Conservation (phyloP, 345 rosid species). For the Gynandropsis gynandra region DNA sequence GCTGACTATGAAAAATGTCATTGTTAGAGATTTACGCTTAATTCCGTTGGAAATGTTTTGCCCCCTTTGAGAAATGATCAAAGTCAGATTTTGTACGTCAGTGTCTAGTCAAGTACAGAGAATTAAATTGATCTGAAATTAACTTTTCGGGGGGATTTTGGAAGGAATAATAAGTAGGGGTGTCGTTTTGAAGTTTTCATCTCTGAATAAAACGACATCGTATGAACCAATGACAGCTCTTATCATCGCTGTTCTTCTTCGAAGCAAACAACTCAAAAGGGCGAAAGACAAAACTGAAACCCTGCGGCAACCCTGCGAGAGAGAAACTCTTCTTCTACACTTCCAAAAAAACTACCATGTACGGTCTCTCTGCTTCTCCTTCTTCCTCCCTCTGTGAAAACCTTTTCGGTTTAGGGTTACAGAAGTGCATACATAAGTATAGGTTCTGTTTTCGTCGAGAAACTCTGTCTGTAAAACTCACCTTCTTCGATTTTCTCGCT, state of each 20-base stretch:
- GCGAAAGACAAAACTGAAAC: background rate
- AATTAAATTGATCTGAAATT: background rate
- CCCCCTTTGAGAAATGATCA: too few relatives aligned
- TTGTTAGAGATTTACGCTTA: too few relatives aligned
- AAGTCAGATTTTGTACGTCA: too few relatives aligned
- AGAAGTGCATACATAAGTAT: slow-evolving; percentile 6
- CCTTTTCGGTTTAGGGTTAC: background rate
- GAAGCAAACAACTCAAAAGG: too few relatives aligned
- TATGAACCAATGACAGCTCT: background rate
- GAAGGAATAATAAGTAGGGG: background rate
- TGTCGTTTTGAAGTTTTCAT: background rate
- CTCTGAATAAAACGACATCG: slow-evolving; percentile 10
- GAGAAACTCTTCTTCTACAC: slow-evolving; percentile 8
- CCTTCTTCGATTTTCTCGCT: slow-evolving; percentile 23
- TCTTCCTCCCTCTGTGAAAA: slow-evolving; percentile 1
- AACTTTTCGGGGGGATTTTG: slow-evolving; percentile 13
- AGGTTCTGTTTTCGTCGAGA: slow-evolving; percentile 5
- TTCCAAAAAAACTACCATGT: slow-evolving; percentile 13
- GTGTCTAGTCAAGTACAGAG: too few relatives aligned
- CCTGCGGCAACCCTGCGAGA: background rate
- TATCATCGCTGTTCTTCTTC: slow-evolving; percentile 14
- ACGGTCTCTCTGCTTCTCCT: slow-evolving; percentile 16
- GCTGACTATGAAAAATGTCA: too few relatives aligned
- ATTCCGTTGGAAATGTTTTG: too few relatives aligned
- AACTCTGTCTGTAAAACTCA: slow-evolving; percentile 14